Percentiles rank a stretch among this genome's conserved stretches.
phyloP scores from a whole-genome alignment of 345 rosid species.

The Euphorbia lathyris region DNA sequence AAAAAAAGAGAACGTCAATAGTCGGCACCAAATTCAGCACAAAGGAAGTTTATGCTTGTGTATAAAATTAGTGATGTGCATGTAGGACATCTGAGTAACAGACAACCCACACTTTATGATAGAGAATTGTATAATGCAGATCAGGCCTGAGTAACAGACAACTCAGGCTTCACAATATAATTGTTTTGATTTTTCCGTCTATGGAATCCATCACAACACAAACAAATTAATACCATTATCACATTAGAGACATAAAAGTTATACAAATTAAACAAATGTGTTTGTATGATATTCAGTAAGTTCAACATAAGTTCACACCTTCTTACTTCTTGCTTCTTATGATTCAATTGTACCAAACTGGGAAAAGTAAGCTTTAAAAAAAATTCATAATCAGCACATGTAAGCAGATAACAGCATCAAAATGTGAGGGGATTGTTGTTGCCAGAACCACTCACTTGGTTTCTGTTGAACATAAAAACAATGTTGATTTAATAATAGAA shows the following conservation, averaged over 20 bases:
- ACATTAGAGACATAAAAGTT: not conserved
- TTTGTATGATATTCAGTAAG: no score
- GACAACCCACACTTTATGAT: no score
- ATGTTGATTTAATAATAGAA: no score
- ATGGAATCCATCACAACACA: conserved; percentile 7
- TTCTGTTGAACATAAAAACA: no score
- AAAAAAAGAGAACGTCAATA: no score
- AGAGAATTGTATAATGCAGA: no score
- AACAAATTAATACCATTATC: not conserved
- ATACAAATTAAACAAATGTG: not conserved
- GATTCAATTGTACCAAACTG: conserved; percentile 85
- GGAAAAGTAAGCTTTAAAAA: conserved; percentile 56
- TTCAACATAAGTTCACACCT: conserved; percentile 35
- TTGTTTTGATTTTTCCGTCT: conserved; percentile 95
- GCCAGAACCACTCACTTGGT: no score
- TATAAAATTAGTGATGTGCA: no score
- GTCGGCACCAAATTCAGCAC: not conserved
- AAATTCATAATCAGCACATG: not conserved
- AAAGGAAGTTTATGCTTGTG: not conserved
- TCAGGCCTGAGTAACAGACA: no score
- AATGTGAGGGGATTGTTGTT: no score
- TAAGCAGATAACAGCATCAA: not conserved
- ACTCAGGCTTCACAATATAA: no score
- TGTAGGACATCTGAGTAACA: no score
- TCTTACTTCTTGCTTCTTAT: conserved; percentile 85